Percentiles rank a stretch among this genome's conserved stretches.
phyloP scores from a whole-genome alignment of 2,329 filamentous ascomycete species.

The Aspergillus piperis region DNA sequence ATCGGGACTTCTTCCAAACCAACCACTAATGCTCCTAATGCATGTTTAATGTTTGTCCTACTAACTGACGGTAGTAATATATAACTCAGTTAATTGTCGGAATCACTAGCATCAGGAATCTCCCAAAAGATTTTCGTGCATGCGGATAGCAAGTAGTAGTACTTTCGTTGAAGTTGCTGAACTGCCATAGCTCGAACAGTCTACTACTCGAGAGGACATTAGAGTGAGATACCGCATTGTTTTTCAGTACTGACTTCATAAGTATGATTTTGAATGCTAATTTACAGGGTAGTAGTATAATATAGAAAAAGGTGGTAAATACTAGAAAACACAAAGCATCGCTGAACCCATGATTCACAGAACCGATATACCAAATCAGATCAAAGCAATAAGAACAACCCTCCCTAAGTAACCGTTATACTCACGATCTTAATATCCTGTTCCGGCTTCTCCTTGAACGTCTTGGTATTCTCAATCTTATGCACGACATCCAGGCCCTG shows the following conservation, averaged over 20 bases:
- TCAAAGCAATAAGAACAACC: not conserved
- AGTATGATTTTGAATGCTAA: not conserved
- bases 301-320: not conserved
- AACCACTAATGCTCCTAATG: too few species aligned
- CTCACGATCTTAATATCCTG: conserved; percentile 97
- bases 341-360: not conserved
- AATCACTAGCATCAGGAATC: too few species aligned
- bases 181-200: too few species aligned
- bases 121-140: too few species aligned
- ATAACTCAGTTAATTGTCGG: too few species aligned
- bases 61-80: too few species aligned
- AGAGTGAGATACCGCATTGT: not conserved
- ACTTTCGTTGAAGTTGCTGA: too few species aligned
- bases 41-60: too few species aligned
- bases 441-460: conserved; percentile 88
- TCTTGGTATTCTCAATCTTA: conserved; percentile 87
- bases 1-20: too few species aligned
- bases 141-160: too few species aligned
- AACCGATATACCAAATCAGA: not conserved
- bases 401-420: conserved; percentile 54
- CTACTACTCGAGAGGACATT: too few species aligned
- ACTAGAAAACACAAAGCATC: not conserved
- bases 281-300: not conserved
- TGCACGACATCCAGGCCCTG: conserved; percentile 93
- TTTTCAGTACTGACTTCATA: too few species aligned